These are phyloP conservation scores for Coprinellus aureogranulatus DNA, from an alignment of 768 basidiomycete genomes.

Conservation along the genomic window DNA sequence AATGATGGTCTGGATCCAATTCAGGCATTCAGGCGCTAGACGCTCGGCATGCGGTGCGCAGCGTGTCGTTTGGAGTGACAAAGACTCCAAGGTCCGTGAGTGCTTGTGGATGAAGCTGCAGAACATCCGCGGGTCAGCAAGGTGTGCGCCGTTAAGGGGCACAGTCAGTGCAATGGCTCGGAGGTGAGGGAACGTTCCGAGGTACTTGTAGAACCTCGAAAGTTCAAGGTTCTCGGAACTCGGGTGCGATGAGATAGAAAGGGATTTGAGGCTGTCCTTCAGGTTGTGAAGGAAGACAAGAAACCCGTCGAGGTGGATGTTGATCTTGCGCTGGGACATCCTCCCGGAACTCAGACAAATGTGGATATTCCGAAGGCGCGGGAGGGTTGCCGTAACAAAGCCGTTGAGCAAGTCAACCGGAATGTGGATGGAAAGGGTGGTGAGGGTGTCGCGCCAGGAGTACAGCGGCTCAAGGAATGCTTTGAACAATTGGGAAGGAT, in stretches of 20 bases:
- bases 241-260: constrained; percentile 35
- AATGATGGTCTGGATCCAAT: constrained; percentile 43
- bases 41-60: constrained; percentile 18
- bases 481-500: constrained; percentile 36
- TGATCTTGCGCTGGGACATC: constrained; percentile 27
- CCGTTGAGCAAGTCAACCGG: constrained; percentile 35
- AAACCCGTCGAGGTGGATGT: constrained; percentile 37
- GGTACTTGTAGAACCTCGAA: constrained; percentile 31
- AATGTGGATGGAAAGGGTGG: constrained; percentile 35
- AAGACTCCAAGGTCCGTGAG: constrained; percentile 28
- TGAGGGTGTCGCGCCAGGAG: constrained; percentile 29
- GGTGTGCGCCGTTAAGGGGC: constrained; percentile 43
- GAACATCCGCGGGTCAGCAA: constrained; percentile 32
- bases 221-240: constrained; percentile 40
- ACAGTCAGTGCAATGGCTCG: constrained; percentile 38
- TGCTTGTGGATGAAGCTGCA: constrained; percentile 37
- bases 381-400: constrained; percentile 32
- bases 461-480: constrained; percentile 36
- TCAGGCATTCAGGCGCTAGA: constrained; percentile 26
- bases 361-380: constrained; percentile 33
- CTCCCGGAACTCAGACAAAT: constrained; percentile 34
- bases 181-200: constrained; percentile 40
- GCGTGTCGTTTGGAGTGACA: constrained; percentile 35
- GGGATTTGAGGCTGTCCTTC: constrained; percentile 32
- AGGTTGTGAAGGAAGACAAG: constrained; percentile 39